Evolutionary conservation across 2,329 filamentous ascomycete species (phyloP), one percentile per base, ranked within the genome.

Genomic region (Colletotrichum australisinense): DNA sequence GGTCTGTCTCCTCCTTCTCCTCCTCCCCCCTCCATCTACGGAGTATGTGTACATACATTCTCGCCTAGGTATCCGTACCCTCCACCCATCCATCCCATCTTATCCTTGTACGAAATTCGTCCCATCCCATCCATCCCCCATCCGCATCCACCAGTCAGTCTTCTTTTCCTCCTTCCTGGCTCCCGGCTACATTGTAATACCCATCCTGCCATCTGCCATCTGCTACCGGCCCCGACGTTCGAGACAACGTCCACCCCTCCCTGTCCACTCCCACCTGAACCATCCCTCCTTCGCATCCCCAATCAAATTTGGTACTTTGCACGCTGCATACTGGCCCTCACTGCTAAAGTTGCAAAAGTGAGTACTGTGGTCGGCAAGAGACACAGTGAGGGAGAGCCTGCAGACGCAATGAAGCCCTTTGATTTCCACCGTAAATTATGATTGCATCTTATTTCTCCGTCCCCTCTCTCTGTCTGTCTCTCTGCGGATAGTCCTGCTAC

Each of bases 261-360:
- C 46, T 52, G 64, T 26, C 67, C 68, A 74, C 72, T 67, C 57
- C 63, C 72, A 74, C 72, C 72, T 74, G 72, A 74, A 74, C 72
- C 72, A 72, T 67, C 58, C 72, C 68, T 74, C 72, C 72, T 74
- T 74, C 63, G 46, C 63, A 63, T 63, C 62, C 68, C 72, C 72
- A 63, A 55, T 72, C 63, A 72, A 74, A 74, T 74, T 74, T 74
- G 52, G 62, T 24, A 58, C 62, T 57, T 62, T 63, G 57, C 62
- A 35, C 60, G 42, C n/a, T 53, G n/a, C n/a, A 59, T 22, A 57
- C 59, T 49, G 42, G 19, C 8, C 42, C 16, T 8, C 60, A 59
- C 57, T 35, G 60, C 26, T 52, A 56, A 58, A 58, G 12, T 42
- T 42, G 38, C 38, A 16, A 42, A 42, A 42, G n/a, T 7, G 28